phyloP scores from a whole-genome alignment of 306 rosid genomes.

The Mimosa pudica region DNA sequence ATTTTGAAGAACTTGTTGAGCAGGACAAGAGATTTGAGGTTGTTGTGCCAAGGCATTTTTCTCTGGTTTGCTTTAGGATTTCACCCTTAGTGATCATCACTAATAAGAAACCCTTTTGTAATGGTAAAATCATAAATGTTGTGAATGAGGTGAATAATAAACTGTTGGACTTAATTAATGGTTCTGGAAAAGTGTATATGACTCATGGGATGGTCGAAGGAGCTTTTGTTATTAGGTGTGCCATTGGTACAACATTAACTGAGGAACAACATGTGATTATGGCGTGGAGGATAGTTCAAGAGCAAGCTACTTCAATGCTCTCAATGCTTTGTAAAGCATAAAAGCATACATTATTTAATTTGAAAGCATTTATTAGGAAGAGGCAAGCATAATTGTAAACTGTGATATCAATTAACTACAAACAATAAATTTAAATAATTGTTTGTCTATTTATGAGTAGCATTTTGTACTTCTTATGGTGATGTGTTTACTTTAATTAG shows the following conservation, averaged over 20 bases:
- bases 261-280: conserved; percentile 46
- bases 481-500: too few relatives aligned
- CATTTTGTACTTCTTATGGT: too few relatives aligned
- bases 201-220: conserved; percentile 47
- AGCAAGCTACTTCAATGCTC: conserved; percentile 35
- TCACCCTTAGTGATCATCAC: conserved; percentile 34
- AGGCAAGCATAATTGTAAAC: not conserved
- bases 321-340: conserved; percentile 9
- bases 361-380: not conserved
- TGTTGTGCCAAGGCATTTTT: conserved; percentile 42
- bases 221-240: conserved; percentile 41
- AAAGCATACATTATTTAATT: not conserved
- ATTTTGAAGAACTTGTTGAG: conserved; percentile 50
- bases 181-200: conserved; percentile 50
- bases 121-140: conserved; percentile 26
- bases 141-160: conserved; percentile 37
- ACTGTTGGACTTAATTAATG: conserved; percentile 50
- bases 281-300: conserved; percentile 55
- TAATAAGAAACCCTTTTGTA: not conserved
- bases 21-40: conserved; percentile 56
- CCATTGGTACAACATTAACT: conserved; percentile 50
- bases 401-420: too few relatives aligned
- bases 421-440: too few relatives aligned
- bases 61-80: conserved; percentile 58
- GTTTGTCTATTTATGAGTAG: too few relatives aligned